These are phyloP conservation scores for Diaporthe sp. DNA, from an alignment of 2,329 filamentous ascomycete genomes.

Conservation along the genomic window DNA sequence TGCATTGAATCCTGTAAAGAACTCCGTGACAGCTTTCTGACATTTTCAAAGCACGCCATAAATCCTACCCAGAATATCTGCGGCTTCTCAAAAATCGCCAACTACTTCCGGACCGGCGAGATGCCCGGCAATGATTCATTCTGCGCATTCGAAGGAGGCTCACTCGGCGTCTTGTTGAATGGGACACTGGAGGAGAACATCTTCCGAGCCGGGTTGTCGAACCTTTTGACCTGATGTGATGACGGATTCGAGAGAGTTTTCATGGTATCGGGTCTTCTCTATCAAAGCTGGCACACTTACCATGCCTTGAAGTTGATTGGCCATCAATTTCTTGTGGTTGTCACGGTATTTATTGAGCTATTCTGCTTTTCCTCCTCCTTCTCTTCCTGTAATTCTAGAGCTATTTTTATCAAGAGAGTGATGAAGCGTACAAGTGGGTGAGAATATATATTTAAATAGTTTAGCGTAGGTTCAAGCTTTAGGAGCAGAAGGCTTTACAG, in stretches of 20 bases:
- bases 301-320: background rate
- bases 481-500: too few relatives aligned
- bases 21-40: background rate
- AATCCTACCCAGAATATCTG: background rate
- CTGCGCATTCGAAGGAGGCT: conserved; percentile 35
- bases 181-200: conserved; percentile 36
- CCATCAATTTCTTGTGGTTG: background rate
- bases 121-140: conserved; percentile 41
- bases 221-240: background rate
- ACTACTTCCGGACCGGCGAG: conserved; percentile 37
- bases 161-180: conserved; percentile 29
- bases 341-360: too few relatives aligned
- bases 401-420: background rate
- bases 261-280: background rate
- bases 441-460: too few relatives aligned
- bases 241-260: background rate
- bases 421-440: too few relatives aligned
- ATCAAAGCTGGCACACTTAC: background rate
- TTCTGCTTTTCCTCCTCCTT: background rate
- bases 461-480: too few relatives aligned
- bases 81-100: conserved; percentile 26
- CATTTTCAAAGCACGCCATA: background rate
- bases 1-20: background rate
- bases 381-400: background rate
- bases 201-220: background rate